Evolutionary conservation across 139 green algal species (phyloP).

Genomic region (Ulvella scutata): DNA sequence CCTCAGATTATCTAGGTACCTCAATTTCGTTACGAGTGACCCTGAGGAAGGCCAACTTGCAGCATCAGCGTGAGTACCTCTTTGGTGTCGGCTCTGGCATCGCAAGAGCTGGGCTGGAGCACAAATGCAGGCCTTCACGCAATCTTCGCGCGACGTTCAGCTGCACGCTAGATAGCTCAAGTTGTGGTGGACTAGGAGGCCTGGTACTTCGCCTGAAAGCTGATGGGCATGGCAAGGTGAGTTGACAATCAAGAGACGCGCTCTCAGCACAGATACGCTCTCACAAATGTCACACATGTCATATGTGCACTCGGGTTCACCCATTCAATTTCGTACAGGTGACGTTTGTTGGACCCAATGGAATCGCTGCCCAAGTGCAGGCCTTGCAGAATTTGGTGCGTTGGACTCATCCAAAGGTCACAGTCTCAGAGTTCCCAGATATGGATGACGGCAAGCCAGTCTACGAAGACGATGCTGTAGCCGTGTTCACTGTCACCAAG

Average conservation of each 20-base stretch:
- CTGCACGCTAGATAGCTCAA: background rate
- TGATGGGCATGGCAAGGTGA: background rate
- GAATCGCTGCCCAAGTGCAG: background rate
- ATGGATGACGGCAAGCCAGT: background rate
- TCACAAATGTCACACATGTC: too few species aligned
- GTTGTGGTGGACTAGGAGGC: background rate
- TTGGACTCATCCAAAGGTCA: background rate
- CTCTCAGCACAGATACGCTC: too few species aligned
- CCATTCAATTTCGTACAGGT: too few species aligned
- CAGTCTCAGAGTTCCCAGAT: background rate
- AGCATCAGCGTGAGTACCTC: background rate
- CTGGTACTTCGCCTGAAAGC: background rate
- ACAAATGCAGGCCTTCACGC: background rate
- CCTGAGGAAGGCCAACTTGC: background rate
- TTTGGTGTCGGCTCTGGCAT: background rate
- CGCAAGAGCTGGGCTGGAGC: background rate
- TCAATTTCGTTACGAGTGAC: background rate
- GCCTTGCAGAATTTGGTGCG: background rate
- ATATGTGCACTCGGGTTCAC: too few species aligned
- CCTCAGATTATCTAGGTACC: background rate
- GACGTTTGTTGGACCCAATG: background rate
- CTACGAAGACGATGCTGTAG: background rate
- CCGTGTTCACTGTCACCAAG: background rate
- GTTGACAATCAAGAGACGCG: too few species aligned
- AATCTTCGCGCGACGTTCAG: background rate